These are phyloP conservation scores for Pleurotus tuber-regium DNA, from an alignment of 768 basidiomycete genomes.

Conservation along the genomic window DNA sequence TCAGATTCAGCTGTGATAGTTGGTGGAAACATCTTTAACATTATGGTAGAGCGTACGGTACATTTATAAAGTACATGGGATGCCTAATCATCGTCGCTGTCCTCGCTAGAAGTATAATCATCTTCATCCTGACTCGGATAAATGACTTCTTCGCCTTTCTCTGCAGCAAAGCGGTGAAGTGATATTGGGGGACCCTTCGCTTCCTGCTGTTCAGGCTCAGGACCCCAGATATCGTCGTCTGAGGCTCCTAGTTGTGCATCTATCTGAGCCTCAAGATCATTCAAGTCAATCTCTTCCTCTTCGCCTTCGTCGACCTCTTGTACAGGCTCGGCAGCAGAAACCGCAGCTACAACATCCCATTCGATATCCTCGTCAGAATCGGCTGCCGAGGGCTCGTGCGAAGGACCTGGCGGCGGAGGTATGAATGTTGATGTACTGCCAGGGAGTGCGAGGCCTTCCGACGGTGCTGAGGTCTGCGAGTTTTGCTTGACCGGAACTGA, in stretches of 20 bases:
- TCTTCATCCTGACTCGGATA: conserved; percentile 37
- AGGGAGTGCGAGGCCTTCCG: conserved; percentile 39
- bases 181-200: conserved; percentile 41
- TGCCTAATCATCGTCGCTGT: conserved; percentile 49
- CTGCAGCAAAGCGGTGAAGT: conserved; percentile 41
- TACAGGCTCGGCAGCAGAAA: conserved; percentile 17
- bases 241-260: conserved; percentile 37
- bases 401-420: conserved; percentile 25
- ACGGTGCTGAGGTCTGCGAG: conserved; percentile 27
- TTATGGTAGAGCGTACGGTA: conserved; percentile 5
- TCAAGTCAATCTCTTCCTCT: conserved; percentile 35
- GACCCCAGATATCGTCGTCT: conserved; percentile 45
- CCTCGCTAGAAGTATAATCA: conserved; percentile 52
- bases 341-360: conserved; percentile 47
- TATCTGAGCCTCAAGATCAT: conserved; percentile 36
- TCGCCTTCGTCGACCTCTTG: conserved; percentile 25
- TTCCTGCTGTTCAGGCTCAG: conserved; percentile 28
- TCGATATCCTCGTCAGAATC: conserved; percentile 41
- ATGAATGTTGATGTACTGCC: conserved; percentile 23
- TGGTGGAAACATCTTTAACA: too few relatives aligned
- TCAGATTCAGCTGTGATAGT: background rate
- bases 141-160: conserved; percentile 16
- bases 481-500: conserved; percentile 29
- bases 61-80: background rate
- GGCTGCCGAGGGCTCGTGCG: conserved; percentile 13